phyloP scores from a whole-genome alignment of 306 rosid species.

The Casuarina equisetifolia region DNA sequence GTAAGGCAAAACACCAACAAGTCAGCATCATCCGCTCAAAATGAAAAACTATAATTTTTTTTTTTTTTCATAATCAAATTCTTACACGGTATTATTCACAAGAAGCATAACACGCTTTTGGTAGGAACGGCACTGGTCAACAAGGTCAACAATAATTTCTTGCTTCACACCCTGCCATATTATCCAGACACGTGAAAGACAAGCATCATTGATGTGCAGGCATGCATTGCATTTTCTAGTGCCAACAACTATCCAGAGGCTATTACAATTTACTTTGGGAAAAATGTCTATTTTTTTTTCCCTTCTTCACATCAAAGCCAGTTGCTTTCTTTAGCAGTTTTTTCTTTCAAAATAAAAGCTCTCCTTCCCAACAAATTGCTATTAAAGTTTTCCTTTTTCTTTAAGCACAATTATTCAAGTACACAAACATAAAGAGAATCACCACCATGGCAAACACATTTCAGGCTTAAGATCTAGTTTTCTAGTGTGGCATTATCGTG shows the following conservation, averaged over 20 bases:
- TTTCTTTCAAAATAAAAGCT: not conserved
- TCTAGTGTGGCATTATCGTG: not conserved
- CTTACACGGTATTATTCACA: constrained; percentile 77
- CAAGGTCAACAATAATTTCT: constrained; percentile 91
- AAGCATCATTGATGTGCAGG: constrained; percentile 6
- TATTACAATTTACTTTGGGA: not conserved
- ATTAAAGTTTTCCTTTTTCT: not conserved
- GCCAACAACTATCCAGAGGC: not conserved
- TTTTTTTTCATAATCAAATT: not conserved
- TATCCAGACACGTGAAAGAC: constrained; percentile 27
- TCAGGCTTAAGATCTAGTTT: not conserved
- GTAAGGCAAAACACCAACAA: constrained; percentile 35
- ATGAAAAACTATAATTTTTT: not conserved
- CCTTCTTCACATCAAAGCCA: not conserved
- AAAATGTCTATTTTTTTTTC: not conserved
- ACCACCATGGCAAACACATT: not conserved
- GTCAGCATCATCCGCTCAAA: constrained; percentile 20
- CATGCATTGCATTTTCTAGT: not conserved
- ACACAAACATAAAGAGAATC: not conserved
- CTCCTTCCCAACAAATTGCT: not conserved
- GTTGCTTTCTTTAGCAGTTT: not conserved
- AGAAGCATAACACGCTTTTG: constrained; percentile 90
- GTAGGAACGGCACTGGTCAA: constrained; percentile 90
- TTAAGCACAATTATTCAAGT: not conserved
- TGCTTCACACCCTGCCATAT: constrained; percentile 78